Evolutionary conservation across 1,139 yeast genomes (phyloP).

Genomic region (Blastobotrys raffinosifermentans): DNA sequence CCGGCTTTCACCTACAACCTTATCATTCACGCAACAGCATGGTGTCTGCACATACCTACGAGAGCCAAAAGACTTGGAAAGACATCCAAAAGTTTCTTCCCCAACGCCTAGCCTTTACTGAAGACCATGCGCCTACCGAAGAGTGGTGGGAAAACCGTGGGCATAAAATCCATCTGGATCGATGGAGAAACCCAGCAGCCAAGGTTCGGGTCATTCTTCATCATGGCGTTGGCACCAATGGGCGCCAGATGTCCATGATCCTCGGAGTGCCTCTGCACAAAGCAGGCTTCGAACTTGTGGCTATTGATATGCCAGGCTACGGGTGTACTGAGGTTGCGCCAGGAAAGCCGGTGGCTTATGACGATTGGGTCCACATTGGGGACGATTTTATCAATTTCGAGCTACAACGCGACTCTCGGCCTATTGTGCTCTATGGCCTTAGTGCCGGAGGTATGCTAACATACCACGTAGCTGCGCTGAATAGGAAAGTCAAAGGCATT

Average conservation of each 20-base stretch:
- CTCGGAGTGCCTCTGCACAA: constrained; percentile 5
- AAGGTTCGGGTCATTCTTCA: constrained; percentile 4
- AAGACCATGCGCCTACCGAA: constrained; percentile 3
- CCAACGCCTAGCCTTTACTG: not conserved
- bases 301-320: constrained; percentile 6
- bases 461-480: constrained; percentile 2
- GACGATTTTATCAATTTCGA: constrained; percentile 2
- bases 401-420: constrained; percentile 4
- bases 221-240: constrained; percentile 7
- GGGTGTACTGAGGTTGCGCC: constrained; percentile 1
- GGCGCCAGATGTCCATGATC: constrained; percentile 5
- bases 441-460: constrained; percentile 5
- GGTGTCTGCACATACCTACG: not conserved
- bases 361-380: constrained; percentile 4
- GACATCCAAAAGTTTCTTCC: constrained; percentile 3
- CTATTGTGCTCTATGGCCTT: constrained; percentile 4
- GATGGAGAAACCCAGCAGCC: constrained; percentile 4
- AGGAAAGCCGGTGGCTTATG: not conserved
- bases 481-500: constrained; percentile 3
- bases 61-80: constrained; percentile 1
- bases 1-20: too few species aligned
- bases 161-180: constrained; percentile 2
- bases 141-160: constrained; percentile 6
- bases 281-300: constrained; percentile 4
- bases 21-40: constrained; percentile 11